Evolutionary conservation across 148 eudicot genomes (phyloP).

Genomic region (Rhododendron henanense): DNA sequence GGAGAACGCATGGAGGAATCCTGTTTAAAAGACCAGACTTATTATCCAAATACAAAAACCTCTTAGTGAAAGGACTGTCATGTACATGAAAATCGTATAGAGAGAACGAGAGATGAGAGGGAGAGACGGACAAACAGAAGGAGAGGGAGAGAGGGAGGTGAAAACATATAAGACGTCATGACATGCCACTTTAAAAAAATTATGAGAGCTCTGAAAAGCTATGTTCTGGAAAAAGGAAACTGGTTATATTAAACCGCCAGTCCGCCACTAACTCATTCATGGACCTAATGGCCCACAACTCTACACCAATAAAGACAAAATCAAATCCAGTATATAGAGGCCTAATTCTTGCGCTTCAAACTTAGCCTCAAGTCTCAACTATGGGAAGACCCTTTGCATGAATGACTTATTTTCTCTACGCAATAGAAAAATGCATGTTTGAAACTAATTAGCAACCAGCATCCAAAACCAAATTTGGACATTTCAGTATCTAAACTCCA

Average conservation of each 20-base stretch:
- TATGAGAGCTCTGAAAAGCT: not conserved
- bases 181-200: not conserved
- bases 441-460: not conserved
- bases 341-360: not conserved
- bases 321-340: not conserved
- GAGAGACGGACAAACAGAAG: not conserved
- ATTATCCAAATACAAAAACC: not conserved
- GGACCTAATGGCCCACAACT: not conserved
- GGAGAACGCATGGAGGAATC: slow-evolving; percentile 74
- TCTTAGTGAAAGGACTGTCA: not conserved
- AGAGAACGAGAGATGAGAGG: not conserved
- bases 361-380: not conserved
- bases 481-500: not conserved
- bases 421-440: not conserved
- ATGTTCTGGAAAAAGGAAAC: not conserved
- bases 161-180: not conserved
- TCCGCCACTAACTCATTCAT: not conserved
- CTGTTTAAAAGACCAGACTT: slow-evolving; percentile 28
- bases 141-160: not conserved
- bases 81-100: not conserved
- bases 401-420: not conserved
- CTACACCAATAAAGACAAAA: not conserved
- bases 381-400: not conserved
- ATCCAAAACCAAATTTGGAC: not conserved
- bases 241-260: not conserved